Evolutionary conservation across 73 alveolate genomes (phyloP).

Genomic region (Paramecium primaurelia): DNA sequence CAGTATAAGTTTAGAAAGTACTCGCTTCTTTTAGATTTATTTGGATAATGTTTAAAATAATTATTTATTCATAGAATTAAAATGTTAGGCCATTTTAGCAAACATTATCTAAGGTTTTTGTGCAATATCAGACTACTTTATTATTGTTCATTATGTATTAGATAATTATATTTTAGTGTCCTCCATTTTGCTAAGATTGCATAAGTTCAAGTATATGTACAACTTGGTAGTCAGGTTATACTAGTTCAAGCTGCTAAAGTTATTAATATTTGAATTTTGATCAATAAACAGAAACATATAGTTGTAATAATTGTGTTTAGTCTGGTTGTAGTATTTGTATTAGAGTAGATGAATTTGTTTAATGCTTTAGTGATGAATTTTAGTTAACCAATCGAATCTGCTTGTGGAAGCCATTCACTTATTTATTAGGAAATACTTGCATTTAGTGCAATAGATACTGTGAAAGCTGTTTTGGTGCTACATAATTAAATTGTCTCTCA

Average conservation of each 20-base stretch:
- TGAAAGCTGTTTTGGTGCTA: background rate
- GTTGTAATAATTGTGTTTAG: background rate
- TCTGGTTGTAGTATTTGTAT: background rate
- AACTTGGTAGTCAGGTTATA: background rate
- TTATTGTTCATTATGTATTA: background rate
- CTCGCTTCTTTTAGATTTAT: background rate
- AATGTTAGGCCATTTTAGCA: background rate
- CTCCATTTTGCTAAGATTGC: background rate
- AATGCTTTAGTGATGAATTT: background rate
- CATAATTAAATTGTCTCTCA: background rate
- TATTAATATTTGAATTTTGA: background rate
- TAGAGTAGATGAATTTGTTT: background rate
- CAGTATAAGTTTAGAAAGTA: background rate
- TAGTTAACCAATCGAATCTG: background rate
- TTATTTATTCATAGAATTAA: background rate
- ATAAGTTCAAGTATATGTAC: background rate
- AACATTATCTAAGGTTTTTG: background rate
- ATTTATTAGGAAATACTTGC: background rate
- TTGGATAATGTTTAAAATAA: background rate
- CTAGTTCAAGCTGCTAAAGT: background rate
- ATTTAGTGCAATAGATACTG: background rate
- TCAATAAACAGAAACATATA: background rate
- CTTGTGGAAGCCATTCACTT: background rate
- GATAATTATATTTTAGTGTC: background rate
- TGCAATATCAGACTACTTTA: background rate